These are phyloP conservation scores for Xylaria venustula DNA, from an alignment of 495 filamentous ascomycete genomes.

Conservation along the genomic window DNA sequence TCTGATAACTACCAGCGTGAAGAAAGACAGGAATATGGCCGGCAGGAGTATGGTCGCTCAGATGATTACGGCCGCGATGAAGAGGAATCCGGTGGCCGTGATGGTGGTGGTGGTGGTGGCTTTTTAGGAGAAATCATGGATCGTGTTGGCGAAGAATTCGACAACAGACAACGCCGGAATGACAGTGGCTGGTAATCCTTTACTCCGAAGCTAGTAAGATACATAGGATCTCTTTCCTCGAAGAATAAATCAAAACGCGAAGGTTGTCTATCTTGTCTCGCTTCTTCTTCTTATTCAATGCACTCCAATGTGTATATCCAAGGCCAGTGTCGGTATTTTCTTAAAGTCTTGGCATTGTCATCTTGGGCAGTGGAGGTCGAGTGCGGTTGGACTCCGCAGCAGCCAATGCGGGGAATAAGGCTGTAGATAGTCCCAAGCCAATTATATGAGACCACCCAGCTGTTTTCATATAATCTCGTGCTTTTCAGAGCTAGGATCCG, in stretches of 20 bases:
- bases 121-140: slow-evolving; percentile 25
- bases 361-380: neutral
- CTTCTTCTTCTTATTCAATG: neutral
- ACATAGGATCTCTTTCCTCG: neutral
- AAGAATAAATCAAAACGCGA: neutral
- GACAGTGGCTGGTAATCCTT: neutral
- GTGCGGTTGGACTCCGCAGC: neutral
- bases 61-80: slow-evolving; percentile 16
- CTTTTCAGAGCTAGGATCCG: neutral
- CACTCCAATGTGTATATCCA: too few species aligned
- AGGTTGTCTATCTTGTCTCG: neutral
- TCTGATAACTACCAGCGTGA: slow-evolving; percentile 18
- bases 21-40: slow-evolving; percentile 8
- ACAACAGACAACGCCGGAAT: slow-evolving; percentile 23
- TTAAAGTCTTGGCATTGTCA: neutral
- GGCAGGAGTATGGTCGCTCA: neutral
- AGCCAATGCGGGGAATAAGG: slow-evolving; percentile 6
- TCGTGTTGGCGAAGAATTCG: slow-evolving; percentile 26
- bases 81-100: slow-evolving; percentile 20
- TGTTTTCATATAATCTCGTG: slow-evolving; percentile 3
- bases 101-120: slow-evolving; percentile 25
- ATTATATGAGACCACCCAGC: neutral
- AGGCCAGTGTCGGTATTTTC: neutral
- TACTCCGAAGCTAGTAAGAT: neutral
- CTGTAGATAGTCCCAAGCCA: neutral